These are phyloP conservation scores for Nakazawaea populi DNA, from an alignment of 805 yeast species.

Conservation along the genomic window DNA sequence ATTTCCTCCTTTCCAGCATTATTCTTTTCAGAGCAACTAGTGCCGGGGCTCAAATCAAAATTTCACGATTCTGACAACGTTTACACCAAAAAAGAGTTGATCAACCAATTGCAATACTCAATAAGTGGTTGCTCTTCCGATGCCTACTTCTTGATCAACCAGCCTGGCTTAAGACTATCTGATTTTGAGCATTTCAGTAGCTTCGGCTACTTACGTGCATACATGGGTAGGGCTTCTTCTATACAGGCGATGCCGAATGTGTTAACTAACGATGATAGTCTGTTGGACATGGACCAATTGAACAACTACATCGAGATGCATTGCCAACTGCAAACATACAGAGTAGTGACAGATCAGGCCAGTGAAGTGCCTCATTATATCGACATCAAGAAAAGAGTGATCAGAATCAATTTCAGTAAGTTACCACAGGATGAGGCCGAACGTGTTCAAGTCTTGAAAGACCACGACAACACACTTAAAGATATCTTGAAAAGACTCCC, in stretches of 20 bases:
- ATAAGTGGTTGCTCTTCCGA: slow-evolving; percentile 42
- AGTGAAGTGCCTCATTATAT: slow-evolving; percentile 49
- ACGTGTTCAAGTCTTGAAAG: slow-evolving; percentile 14
- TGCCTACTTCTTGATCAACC: slow-evolving; percentile 49
- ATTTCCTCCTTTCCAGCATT: slow-evolving; percentile 19
- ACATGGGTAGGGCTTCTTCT: slow-evolving; percentile 53
- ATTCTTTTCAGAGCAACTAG: slow-evolving; percentile 19
- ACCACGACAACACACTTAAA: slow-evolving; percentile 34
- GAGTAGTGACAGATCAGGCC: slow-evolving; percentile 30
- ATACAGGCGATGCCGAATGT: slow-evolving; percentile 52
- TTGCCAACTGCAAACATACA: slow-evolving; percentile 46
- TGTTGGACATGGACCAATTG: slow-evolving; percentile 36
- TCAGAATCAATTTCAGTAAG: slow-evolving; percentile 51
- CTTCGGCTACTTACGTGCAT: slow-evolving; percentile 46
- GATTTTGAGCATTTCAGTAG: slow-evolving; percentile 37
- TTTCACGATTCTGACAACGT: slow-evolving; percentile 24
- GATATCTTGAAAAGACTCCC: slow-evolving; percentile 64
- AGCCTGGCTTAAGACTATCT: slow-evolving; percentile 43
- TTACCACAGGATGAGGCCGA: slow-evolving; percentile 31
- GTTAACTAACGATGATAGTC: slow-evolving; percentile 24
- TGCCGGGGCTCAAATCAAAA: slow-evolving; percentile 23
- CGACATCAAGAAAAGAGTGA: slow-evolving; percentile 58
- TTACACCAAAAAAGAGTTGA: slow-evolving; percentile 20
- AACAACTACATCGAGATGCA: slow-evolving; percentile 35
- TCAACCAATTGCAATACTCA: slow-evolving; percentile 14